Percentiles rank a stretch among this genome's conserved stretches.
Conservation (phyloP, 2,329 filamentous ascomycete genomes). For the Colletotrichum plurivorum region DNA sequence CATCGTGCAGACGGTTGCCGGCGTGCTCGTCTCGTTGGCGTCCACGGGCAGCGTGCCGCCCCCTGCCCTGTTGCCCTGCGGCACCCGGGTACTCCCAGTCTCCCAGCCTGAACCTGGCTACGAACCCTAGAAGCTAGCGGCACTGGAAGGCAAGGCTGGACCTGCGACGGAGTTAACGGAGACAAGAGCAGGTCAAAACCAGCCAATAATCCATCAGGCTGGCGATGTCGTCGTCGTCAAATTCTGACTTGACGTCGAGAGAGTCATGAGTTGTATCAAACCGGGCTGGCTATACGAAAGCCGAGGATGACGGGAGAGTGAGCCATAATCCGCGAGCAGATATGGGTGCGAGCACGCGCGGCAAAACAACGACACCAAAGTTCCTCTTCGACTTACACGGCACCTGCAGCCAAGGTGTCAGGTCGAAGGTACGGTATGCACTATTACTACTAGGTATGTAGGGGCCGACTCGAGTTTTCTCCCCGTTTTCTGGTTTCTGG, state of each 20-base stretch:
- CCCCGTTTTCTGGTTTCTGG: too few species aligned
- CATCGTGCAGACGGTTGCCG: neutral
- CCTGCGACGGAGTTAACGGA: slow-evolving; percentile 38
- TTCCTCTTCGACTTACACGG: slow-evolving; percentile 8
- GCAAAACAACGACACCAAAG: neutral
- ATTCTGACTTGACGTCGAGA: slow-evolving; percentile 11
- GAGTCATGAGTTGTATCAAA: slow-evolving; percentile 12
- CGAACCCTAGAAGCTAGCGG: slow-evolving; percentile 28
- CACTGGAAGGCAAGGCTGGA: slow-evolving; percentile 12
- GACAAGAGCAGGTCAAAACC: slow-evolving; percentile 5
- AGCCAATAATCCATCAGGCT: neutral
- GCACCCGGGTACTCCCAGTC: slow-evolving; percentile 13
- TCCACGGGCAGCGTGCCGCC: slow-evolving; percentile 3
- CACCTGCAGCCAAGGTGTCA: neutral
- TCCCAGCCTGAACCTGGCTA: slow-evolving; percentile 9
- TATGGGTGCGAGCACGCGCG: neutral
- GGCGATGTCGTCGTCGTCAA: neutral
- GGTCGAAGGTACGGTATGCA: too few species aligned
- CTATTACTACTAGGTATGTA: too few species aligned
- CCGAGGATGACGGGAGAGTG: too few species aligned
- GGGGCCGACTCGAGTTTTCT: too few species aligned
- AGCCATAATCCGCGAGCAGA: too few species aligned
- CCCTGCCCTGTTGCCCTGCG: slow-evolving; percentile 8
- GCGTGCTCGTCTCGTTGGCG: neutral
- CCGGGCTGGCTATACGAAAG: neutral